Evolutionary conservation across 257 asterid species (phyloP).

Genomic region (Prunella vulgaris): DNA sequence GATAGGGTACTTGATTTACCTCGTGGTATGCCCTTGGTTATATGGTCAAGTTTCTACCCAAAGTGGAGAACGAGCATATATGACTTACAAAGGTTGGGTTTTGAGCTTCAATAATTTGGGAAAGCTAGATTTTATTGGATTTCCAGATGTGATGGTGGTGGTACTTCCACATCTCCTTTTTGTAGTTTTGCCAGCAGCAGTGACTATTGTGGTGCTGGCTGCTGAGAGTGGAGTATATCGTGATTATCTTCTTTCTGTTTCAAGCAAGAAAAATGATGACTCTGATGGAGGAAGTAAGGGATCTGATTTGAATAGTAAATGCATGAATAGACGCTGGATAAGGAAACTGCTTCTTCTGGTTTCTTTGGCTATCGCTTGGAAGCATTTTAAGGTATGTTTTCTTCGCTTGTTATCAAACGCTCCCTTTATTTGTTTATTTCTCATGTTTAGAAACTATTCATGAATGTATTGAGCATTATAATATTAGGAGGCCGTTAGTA

Average conservation of each 20-base stretch:
- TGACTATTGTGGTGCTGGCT: slow-evolving; percentile 40
- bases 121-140: slow-evolving; percentile 55
- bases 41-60: slow-evolving; percentile 56
- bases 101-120: slow-evolving; percentile 23
- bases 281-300: slow-evolving; percentile 25
- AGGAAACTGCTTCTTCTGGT: slow-evolving; percentile 51
- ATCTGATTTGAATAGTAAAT: slow-evolving; percentile 3
- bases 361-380: slow-evolving; percentile 51
- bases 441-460: not conserved
- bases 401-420: not conserved
- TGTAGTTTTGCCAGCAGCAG: slow-evolving; percentile 61
- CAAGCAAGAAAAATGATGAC: slow-evolving; percentile 85
- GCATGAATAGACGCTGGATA: slow-evolving; percentile 42
- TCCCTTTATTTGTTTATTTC: not conserved
- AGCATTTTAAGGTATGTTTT: slow-evolving; percentile 58
- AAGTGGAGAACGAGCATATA: slow-evolving; percentile 55
- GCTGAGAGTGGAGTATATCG: slow-evolving; percentile 65
- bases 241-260: slow-evolving; percentile 49
- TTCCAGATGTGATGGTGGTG: slow-evolving; percentile 87
- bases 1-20: slow-evolving; percentile 64
- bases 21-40: slow-evolving; percentile 83
- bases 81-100: slow-evolving; percentile 91
- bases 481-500: not conserved
- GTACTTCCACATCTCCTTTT: slow-evolving; percentile 74
- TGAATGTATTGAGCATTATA: not conserved